Evolutionary conservation across 1,139 yeast genomes (phyloP).

Genomic region (Kodamaea ohmeri): DNA sequence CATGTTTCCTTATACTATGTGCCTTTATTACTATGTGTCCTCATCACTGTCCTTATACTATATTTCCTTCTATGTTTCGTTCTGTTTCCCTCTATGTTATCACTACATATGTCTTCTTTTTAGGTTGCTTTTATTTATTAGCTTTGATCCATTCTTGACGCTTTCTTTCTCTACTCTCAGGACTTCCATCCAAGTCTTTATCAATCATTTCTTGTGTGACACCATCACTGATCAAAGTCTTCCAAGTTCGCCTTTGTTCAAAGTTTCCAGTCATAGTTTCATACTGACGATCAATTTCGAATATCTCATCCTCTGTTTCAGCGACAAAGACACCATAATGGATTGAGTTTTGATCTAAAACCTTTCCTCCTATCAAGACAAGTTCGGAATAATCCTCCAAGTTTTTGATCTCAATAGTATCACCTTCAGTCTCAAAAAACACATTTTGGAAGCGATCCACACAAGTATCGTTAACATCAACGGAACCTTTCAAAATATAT

Average conservation of each 20-base stretch:
- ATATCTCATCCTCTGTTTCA: slow-evolving; percentile 48
- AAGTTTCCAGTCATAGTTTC: slow-evolving; percentile 61
- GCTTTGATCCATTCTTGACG: slow-evolving; percentile 1
- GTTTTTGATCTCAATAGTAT: slow-evolving; percentile 44
- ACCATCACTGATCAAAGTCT: slow-evolving; percentile 62
- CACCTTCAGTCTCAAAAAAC: slow-evolving; percentile 69
- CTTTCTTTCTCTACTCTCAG: slow-evolving; percentile 27
- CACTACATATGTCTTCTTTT: too few species aligned
- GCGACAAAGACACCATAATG: slow-evolving; percentile 93
- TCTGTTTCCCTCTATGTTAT: background rate
- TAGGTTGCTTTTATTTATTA: background rate
- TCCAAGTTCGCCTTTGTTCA: slow-evolving; percentile 68
- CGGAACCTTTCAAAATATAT: slow-evolving; percentile 63
- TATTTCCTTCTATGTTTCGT: background rate
- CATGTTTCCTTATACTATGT: too few species aligned
- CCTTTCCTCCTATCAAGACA: slow-evolving; percentile 74
- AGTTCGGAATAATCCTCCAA: slow-evolving; percentile 44
- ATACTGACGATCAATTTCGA: slow-evolving; percentile 52
- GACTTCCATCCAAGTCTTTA: slow-evolving; percentile 36
- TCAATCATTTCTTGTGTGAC: slow-evolving; percentile 47
- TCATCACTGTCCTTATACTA: too few species aligned
- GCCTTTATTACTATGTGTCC: too few species aligned
- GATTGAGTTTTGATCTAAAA: slow-evolving; percentile 71
- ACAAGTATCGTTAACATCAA: slow-evolving; percentile 39
- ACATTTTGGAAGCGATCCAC: slow-evolving; percentile 52